Evolutionary conservation across 2,329 filamentous ascomycete genomes (phyloP), one percentile per base, ranked within the genome.

Genomic region (Zymoseptoria ardabiliae): DNA sequence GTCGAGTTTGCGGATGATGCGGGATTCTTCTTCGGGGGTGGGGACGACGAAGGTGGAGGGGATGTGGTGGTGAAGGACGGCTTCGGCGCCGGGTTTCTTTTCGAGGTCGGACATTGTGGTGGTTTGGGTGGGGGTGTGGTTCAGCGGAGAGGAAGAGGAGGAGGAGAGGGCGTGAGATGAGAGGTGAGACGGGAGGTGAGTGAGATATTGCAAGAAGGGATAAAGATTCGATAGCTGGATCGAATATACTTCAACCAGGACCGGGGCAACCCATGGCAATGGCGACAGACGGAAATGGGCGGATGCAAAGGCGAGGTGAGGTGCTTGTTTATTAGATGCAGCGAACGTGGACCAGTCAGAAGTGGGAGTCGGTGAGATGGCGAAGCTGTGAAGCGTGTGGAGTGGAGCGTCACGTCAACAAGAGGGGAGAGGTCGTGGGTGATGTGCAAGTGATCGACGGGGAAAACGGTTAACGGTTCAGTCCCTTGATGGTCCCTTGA

Each of bases 1-100:
- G 53, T 73, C 71, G 19, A 72, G 66, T 62, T 72, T 72, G 41
- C 69, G 65, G 49, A 72, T 68, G 20, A 74, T 68, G 17, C 51
- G 57, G 11, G 55, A 52, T 58, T 71, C 69, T 61, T 71, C 69
- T 54, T 68, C 61, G 2, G 57, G 50, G 4, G 66, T 66, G 4
- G 69, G 68, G 2, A 56, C 51, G 3, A 65, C 56, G 62, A 70
- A 67, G 1, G 60, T 50, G 50, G 13, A n/a, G 35, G 35, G 17
- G 35, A 28, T 28, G 25, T 28, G 35, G 35, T 17, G 35, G 35
- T 7, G 35, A 4, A n/a, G 35, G 17, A 45, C 58, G 20, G 57
- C 57, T 50, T 62, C 60, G 11, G 56, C 55, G 58, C 54, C 58
- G 11, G 17, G 13, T 21, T 53, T 58, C 54, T 58, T 61, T 28